Conservation (phyloP, 1,139 yeast genomes). For the Lodderomyces orthopsilosis region DNA sequence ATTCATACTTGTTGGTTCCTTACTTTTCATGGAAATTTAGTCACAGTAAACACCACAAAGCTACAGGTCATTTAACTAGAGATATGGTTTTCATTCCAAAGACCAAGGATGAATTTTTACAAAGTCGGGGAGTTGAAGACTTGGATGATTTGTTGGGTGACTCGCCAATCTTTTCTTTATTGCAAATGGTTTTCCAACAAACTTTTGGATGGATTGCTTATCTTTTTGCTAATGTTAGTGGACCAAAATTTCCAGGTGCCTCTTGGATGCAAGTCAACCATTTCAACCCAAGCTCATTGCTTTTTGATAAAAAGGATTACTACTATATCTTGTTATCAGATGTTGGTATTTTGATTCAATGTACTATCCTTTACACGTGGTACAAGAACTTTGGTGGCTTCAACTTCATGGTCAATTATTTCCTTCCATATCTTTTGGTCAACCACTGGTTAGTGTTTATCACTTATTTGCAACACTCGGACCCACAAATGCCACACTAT, state of each 20-base stretch:
- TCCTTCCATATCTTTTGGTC: slow-evolving; percentile 54
- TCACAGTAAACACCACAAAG: slow-evolving; percentile 63
- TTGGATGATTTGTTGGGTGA: slow-evolving; percentile 52
- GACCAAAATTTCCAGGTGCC: slow-evolving; percentile 44
- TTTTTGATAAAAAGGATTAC: slow-evolving; percentile 54
- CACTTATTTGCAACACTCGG: slow-evolving; percentile 61
- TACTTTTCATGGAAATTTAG: slow-evolving; percentile 62
- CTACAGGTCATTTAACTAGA: slow-evolving; percentile 58
- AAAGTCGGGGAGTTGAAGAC: slow-evolving; percentile 23
- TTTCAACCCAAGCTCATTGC: slow-evolving; percentile 52
- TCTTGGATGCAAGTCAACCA: slow-evolving; percentile 37
- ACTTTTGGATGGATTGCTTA: slow-evolving; percentile 52
- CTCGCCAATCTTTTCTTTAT: slow-evolving; percentile 51
- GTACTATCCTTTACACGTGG: slow-evolving; percentile 47
- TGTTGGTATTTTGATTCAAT: slow-evolving; percentile 46
- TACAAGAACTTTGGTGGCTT: slow-evolving; percentile 45
- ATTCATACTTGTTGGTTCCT: slow-evolving; percentile 57
- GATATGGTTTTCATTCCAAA: slow-evolving; percentile 63
- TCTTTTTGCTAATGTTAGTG: slow-evolving; percentile 51
- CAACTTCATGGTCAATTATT: slow-evolving; percentile 49
- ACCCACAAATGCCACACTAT: slow-evolving; percentile 57
- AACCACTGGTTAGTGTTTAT: slow-evolving; percentile 67
- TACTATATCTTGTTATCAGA: slow-evolving; percentile 55
- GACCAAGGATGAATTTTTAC: slow-evolving; percentile 45
- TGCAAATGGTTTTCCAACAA: slow-evolving; percentile 48